phyloP scores from a whole-genome alignment of 345 rosid species.

The Pistacia vera region DNA sequence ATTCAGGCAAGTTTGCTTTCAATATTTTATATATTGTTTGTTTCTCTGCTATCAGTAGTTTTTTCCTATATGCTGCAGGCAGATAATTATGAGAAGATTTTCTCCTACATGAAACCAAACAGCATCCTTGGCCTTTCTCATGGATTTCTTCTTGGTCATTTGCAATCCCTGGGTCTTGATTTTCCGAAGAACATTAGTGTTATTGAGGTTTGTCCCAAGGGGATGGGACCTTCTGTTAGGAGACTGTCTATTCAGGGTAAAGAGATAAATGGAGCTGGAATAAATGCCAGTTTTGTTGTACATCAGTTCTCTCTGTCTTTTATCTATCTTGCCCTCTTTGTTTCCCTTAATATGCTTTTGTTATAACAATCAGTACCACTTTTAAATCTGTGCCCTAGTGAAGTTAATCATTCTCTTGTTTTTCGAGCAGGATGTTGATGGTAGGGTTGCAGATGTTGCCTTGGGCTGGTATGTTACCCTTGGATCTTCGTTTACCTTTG shows the following conservation, averaged over 20 bases:
- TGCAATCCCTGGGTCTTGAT: slow-evolving; percentile 40
- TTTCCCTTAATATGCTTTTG: not conserved
- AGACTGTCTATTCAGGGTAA: slow-evolving; percentile 18
- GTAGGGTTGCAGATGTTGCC: slow-evolving; percentile 64
- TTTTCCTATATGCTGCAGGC: slow-evolving; percentile 22
- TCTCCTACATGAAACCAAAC: slow-evolving; percentile 60
- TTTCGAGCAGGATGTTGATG: slow-evolving; percentile 54
- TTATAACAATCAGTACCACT: not conserved
- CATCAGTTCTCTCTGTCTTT: slow-evolving; percentile 35
- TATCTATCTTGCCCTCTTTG: slow-evolving; percentile 12
- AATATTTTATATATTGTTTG: not conserved
- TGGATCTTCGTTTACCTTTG: slow-evolving; percentile 65
- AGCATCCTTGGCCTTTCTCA: slow-evolving; percentile 65
- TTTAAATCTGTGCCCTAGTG: not conserved
- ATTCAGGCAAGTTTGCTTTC: not conserved
- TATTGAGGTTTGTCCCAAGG: slow-evolving; percentile 52
- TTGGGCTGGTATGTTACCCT: slow-evolving; percentile 70
- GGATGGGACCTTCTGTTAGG: slow-evolving; percentile 41
- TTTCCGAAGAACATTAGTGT: slow-evolving; percentile 51
- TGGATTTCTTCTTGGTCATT: slow-evolving; percentile 56
- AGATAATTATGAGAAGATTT: slow-evolving; percentile 37
- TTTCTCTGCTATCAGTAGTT: not conserved
- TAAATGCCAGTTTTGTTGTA: slow-evolving; percentile 39
- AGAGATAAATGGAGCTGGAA: slow-evolving; percentile 49
- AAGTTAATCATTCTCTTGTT: not conserved